Evolutionary conservation across 2,329 filamentous ascomycete species (phyloP), one percentile per base, ranked within the genome.

Genomic region (Cordyceps javanica): DNA sequence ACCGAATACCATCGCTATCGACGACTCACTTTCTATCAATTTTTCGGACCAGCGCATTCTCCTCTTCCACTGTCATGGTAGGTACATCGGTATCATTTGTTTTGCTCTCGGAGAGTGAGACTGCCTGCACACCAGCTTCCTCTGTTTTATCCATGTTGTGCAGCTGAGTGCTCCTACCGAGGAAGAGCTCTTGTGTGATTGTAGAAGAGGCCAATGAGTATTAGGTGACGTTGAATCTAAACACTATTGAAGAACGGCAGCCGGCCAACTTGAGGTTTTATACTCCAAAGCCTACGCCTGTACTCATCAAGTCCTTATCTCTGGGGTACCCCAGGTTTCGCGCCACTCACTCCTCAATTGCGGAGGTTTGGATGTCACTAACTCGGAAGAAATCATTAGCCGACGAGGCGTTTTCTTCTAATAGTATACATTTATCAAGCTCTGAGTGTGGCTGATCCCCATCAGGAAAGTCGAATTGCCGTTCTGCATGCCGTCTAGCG

Each of bases 11-110:
- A n/a, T n/a, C n/a, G n/a, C n/a, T n/a, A n/a, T n/a, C n/a, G n/a
- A n/a, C 16, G 10, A 41, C 5, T 42, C 10, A 38, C 26, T 19
- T 19, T 56, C 42, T 45, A 42, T 63, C 62, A 42, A 63, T 63
- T 30, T 62, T 63, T 16, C 58, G 58, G 26, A 63, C 52, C 32
- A 63, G 16, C n/a, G 60, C 57, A 42, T 60, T 61, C 21, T 63
- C 62, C 1, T 62, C 62, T 13, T 60, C 59, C 1, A 53, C 7
- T 8, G 41, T 59, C 8, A 55, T 49, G 11, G 52, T 44, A 61
- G 42, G 65, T 23, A 16, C 34, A 30, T 50, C 42, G 23, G 21
- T 23, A n/a, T 16, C 41, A 1, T 32, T 14, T 4, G 7, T n/a
- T 23, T 54, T 54, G 44, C 26, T 32, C 16, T 30, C 26, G 4